Evolutionary conservation across 2,329 filamentous ascomycete species (phyloP), one percentile per base, ranked within the genome.

Genomic region (Claviceps sp.): DNA sequence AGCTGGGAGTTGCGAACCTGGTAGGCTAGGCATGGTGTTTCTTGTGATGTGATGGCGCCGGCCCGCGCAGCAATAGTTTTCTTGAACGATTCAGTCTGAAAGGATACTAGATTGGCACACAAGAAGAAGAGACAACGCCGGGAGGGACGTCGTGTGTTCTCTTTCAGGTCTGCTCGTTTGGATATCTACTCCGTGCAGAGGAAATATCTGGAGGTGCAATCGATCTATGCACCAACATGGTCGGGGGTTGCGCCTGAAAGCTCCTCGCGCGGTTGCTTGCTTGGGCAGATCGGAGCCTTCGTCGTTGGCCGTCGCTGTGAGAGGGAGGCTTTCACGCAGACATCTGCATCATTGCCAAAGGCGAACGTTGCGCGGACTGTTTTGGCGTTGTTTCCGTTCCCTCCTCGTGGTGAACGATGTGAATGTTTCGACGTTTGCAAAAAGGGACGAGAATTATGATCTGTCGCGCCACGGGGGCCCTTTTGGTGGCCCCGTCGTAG

Each of bases 1-100:
- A 46, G 39, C 50, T 34, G 30, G 30, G 30, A 47, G 17, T 41
- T 50, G 64, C 74, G 65, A 68, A 80, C 76, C 70, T 64, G 77
- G 77, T 63, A 80, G 69, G 56, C 76, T 73, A 62, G 77, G 77
- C 77, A 80, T 79, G 58, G 65, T 34, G 30, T 75, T 54, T 17
- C 19, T n/a, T 14, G 16, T 30, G 19, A 11, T 38, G 24, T 22
- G 16, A 39, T n/a, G 3, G 30, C 30, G 30, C 10, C 30, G 30
- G 30, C 30, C 3, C 30, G 8, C 30, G 10, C 30, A 34, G 30
- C 30, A 34, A 34, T 11, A 34, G 30, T 34, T 11, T 34, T 34
- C 10, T 34, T 4, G 3, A 34, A 34, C 30, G 30, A 34, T 34
- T 34, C 10, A 34, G 10, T 11, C 30, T 34, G 30, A 34, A 34